Conservation (phyloP, 2,329 filamentous ascomycete species). For the Clarireedia sp. region DNA sequence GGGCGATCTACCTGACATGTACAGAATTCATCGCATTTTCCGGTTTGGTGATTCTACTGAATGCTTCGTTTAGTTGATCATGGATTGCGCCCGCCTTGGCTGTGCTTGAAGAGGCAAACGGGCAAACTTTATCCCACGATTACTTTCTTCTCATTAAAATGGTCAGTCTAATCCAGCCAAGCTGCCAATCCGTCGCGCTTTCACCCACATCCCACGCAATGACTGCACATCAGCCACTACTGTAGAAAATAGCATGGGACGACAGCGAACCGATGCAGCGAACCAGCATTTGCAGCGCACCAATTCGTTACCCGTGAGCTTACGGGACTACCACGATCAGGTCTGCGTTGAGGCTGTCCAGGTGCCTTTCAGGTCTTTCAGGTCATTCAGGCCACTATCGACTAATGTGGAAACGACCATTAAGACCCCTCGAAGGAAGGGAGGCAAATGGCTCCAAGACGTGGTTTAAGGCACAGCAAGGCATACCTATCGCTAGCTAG, state of each 20-base stretch:
- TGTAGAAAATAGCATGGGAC: too few species aligned
- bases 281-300: too few species aligned
- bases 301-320: too few species aligned
- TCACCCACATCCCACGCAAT: not conserved
- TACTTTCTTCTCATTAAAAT: not conserved
- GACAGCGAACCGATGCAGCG: too few species aligned
- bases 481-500: not conserved
- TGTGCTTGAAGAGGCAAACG: not conserved
- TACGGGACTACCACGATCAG: too few species aligned
- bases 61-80: not conserved
- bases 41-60: too few species aligned
- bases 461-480: constrained; percentile 4
- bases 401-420: not conserved
- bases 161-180: not conserved
- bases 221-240: not conserved
- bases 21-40: too few species aligned
- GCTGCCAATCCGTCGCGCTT: not conserved
- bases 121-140: not conserved
- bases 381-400: too few species aligned
- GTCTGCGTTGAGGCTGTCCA: too few species aligned
- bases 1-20: not conserved
- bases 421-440: not conserved
- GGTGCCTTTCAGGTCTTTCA: too few species aligned
- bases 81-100: not conserved
- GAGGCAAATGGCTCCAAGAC: not conserved